Evolutionary conservation across 306 rosid species (phyloP), one percentile per base, ranked within the genome.

Genomic region (Fagus crenata): DNA sequence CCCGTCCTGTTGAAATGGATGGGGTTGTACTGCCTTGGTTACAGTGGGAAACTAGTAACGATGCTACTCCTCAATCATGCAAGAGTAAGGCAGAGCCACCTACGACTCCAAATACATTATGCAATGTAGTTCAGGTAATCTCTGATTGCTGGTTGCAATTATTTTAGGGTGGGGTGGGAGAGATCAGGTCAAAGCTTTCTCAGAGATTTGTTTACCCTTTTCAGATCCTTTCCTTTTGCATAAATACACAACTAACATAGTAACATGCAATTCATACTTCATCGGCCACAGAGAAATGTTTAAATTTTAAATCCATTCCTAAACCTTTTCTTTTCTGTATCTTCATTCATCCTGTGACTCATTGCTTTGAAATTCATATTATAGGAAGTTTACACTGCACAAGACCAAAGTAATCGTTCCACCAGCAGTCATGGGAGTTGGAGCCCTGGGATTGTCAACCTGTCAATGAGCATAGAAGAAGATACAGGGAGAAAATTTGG

Each of bases 401-500:
- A 78, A 46, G 88, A 86, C 74, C 89, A 35, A 77, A 72, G 84
- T 53, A 88, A 73, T 83, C 79, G 14, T 58, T 87, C 96, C 17
- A 87, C 74, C 51, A 91, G 97, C 79, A 92, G 98, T 77, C 89
- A 77, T 2, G 99, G 99, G 75, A 96, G 99, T 82, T 96, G 97
- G 93, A 91, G 96, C 85, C 96, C 93, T 1, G 85, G 85, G 68
- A 17, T 77, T 2, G 82, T 82, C 64, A 75, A 74, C 35, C 78
- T 88, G 84, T 74, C 86, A 32, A 84, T 74, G 75, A 89, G 85
- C 46, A 51, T 85, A 18, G 78, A 84, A 77, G 91, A 88, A 79
- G 85, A 85, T 75, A 22, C 77, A 40, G 83, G 75, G 55, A 81
- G 73, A 37, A 84, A 83, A 79, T 71, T 79, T 49, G 88, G 73